Evolutionary conservation across 164 flowering plant species (phyloP).

Genomic region (Vitis riparia): DNA sequence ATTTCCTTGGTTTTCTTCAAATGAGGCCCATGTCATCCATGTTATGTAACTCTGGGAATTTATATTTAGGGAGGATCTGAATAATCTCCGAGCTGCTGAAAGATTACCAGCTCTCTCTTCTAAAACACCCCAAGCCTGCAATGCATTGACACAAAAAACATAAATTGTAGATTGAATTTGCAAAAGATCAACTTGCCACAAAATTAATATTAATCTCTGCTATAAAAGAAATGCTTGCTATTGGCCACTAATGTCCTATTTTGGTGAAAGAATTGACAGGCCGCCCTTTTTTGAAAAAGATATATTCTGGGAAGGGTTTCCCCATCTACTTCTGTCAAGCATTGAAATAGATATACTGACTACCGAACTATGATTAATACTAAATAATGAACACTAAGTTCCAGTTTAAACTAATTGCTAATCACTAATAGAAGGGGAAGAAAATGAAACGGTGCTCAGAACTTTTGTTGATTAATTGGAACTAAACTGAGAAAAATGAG

Average conservation of each 20-base stretch:
- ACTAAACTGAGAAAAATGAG: too few species aligned
- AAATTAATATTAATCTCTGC: not conserved
- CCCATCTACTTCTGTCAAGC: too few species aligned
- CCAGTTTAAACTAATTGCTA: not conserved
- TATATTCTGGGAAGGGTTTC: too few species aligned
- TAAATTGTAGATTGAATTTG: not conserved
- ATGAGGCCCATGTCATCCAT: constrained; percentile 96
- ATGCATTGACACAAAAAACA: not conserved
- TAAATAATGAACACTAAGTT: too few species aligned
- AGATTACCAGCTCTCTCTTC: constrained; percentile 85
- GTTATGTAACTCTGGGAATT: constrained; percentile 92
- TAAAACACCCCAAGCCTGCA: constrained; percentile 96
- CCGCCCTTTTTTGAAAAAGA: too few species aligned
- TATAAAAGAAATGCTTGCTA: too few species aligned
- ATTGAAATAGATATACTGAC: too few species aligned
- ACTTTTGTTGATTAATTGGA: too few species aligned
- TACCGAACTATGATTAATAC: too few species aligned
- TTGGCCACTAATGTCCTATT: too few species aligned
- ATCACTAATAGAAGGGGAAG: not conserved
- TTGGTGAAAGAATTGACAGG: too few species aligned
- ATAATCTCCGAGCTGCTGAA: constrained; percentile 85
- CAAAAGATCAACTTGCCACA: constrained; percentile 1
- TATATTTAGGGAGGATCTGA: constrained; percentile 78
- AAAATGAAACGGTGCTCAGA: not conserved
- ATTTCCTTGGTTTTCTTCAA: constrained; percentile 93